A percentile compares a stretch with the other conserved stretches of the same genome.
Evolutionary conservation across 2,329 filamentous ascomycete species (phyloP).

Genomic region (Huntiella decipiens): DNA sequence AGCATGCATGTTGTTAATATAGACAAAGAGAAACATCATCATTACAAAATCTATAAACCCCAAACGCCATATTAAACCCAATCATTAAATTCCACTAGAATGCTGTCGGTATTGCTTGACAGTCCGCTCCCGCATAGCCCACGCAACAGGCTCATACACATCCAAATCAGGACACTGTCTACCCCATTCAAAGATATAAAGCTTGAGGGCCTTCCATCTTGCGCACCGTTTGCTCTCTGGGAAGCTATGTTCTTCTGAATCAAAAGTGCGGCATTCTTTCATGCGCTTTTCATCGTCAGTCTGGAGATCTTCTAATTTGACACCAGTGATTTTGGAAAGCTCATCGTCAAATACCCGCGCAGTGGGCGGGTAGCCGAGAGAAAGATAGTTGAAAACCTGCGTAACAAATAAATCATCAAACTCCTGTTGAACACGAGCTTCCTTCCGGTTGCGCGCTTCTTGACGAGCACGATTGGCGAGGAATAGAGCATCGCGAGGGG

Average conservation of each 20-base stretch:
- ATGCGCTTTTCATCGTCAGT: constrained; percentile 44
- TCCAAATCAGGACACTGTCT: constrained; percentile 63
- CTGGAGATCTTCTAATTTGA: constrained; percentile 49
- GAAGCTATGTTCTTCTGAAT: constrained; percentile 18
- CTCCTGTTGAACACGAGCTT: constrained; percentile 39
- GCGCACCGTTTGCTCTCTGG: constrained; percentile 29
- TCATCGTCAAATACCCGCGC: constrained; percentile 72
- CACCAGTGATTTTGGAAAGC: constrained; percentile 59
- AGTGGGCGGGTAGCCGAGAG: constrained; percentile 73
- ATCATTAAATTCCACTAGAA: too few relatives aligned
- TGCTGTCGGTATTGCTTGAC: too few relatives aligned
- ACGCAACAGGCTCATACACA: constrained; percentile 34
- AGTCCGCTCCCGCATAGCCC: constrained; percentile 44
- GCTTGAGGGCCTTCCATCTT: constrained; percentile 65
- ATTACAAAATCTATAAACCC: too few relatives aligned
- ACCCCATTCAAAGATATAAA: constrained; percentile 81
- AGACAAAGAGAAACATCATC: too few relatives aligned
- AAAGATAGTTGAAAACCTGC: constrained; percentile 94
- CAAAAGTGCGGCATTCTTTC: constrained; percentile 57
- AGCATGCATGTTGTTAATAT: too few relatives aligned
- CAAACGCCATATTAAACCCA: too few relatives aligned
- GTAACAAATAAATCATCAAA: constrained; percentile 76
- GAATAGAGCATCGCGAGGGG: constrained; percentile 2
- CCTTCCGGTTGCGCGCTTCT: constrained; percentile 24
- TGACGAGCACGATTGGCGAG: neutral